Percentiles rank a stretch among this genome's conserved stretches.
phyloP scores from a whole-genome alignment of 208 protist genomes.

The Acanthamoeba lenticulata region DNA sequence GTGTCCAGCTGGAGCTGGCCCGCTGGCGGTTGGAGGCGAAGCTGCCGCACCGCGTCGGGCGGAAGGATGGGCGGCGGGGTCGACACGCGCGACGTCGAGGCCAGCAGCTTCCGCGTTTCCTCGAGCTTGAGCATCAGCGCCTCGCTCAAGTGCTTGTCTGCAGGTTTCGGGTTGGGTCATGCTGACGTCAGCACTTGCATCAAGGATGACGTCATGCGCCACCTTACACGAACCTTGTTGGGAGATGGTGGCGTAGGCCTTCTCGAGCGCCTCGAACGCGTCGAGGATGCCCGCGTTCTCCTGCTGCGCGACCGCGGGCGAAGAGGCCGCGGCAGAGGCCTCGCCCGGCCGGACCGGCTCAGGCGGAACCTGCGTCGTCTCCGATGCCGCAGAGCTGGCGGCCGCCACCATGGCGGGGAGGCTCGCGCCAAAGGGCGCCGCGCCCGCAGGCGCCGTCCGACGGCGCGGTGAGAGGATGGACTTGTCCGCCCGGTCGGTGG shows the following conservation, averaged over 20 bases:
- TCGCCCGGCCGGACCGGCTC: neutral
- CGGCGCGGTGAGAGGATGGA: too few relatives aligned
- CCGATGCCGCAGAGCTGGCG: too few relatives aligned
- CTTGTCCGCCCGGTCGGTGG: too few relatives aligned
- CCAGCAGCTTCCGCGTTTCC: neutral
- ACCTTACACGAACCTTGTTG: neutral
- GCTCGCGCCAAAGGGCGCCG: too few relatives aligned
- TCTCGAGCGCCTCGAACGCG: constrained; percentile 35
- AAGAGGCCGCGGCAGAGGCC: neutral
- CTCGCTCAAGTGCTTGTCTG: constrained; percentile 8
- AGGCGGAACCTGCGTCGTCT: too few relatives aligned
- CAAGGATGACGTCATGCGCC: neutral
- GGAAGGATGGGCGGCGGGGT: too few relatives aligned
- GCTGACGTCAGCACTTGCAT: neutral
- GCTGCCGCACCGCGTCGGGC: too few relatives aligned
- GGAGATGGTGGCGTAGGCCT: constrained; percentile 24
- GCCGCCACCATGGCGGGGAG: too few relatives aligned
- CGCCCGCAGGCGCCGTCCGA: too few relatives aligned
- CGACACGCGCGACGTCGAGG: neutral
- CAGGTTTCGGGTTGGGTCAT: neutral
- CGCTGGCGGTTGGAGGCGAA: too few relatives aligned
- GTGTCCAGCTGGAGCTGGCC: too few relatives aligned
- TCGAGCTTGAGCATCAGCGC: constrained; percentile 54
- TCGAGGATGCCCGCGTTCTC: neutral
- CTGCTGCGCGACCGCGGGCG: neutral